Evolutionary conservation across 164 flowering plant species (phyloP).

Genomic region (Hamamelis virginiana): DNA sequence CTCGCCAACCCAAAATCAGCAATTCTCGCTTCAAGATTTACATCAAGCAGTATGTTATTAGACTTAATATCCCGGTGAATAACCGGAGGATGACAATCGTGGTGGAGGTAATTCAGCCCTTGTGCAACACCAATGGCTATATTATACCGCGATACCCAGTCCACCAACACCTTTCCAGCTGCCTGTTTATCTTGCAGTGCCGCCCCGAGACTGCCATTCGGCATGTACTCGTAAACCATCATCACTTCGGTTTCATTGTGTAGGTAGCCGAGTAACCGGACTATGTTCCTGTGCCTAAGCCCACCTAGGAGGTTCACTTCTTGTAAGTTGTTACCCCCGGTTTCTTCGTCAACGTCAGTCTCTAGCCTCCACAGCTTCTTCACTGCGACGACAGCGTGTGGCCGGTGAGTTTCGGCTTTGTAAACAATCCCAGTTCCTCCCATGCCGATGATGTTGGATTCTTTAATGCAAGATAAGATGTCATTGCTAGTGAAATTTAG

Average conservation of each 20-base stretch:
- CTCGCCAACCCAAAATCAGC: constrained; percentile 94
- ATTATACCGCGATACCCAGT: constrained; percentile 88
- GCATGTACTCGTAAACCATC: constrained; percentile 90
- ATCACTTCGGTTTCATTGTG: constrained; percentile 68
- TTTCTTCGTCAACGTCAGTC: constrained; percentile 46
- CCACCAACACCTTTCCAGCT: constrained; percentile 61
- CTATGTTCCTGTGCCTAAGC: constrained; percentile 86
- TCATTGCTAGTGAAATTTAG: constrained; percentile 70
- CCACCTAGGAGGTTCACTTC: constrained; percentile 81
- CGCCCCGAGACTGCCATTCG: constrained; percentile 84
- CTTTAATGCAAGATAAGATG: constrained; percentile 67
- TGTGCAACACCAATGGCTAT: constrained; percentile 89
- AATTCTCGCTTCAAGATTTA: constrained; percentile 74
- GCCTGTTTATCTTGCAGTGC: constrained; percentile 76
- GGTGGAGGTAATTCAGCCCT: constrained; percentile 92
- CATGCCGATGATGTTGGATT: constrained; percentile 89
- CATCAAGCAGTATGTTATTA: constrained; percentile 83
- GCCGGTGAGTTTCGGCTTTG: constrained; percentile 70
- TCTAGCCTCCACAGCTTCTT: constrained; percentile 80
- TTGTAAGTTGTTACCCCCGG: constrained; percentile 59
- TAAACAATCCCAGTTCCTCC: constrained; percentile 92
- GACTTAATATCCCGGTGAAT: constrained; percentile 92
- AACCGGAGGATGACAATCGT: constrained; percentile 83
- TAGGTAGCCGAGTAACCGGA: constrained; percentile 69
- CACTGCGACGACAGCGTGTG: constrained; percentile 69